Percentiles rank a stretch among this genome's conserved stretches.
Conservation (phyloP, 2,329 filamentous ascomycete genomes). For the Penicillium sp. region DNA sequence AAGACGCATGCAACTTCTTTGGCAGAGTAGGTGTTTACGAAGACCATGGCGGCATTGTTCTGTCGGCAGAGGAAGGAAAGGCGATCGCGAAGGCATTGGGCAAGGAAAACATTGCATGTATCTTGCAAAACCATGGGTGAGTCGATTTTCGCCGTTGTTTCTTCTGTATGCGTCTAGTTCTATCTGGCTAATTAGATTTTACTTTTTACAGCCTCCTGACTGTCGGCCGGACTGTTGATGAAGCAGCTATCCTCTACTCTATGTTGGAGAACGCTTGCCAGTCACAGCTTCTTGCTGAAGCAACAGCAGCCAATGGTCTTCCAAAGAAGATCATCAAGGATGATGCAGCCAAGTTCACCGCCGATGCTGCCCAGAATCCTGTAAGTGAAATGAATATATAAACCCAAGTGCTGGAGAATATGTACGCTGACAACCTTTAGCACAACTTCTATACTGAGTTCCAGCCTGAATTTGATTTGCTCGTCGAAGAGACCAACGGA, state of each 20-base stretch:
- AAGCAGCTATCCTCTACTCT: slow-evolving; percentile 40
- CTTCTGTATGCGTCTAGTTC: slow-evolving; percentile 13
- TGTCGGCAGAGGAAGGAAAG: slow-evolving; percentile 41
- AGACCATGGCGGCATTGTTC: slow-evolving; percentile 42
- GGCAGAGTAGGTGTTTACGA: slow-evolving; percentile 40
- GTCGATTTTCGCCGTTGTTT: not conserved
- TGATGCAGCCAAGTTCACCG: slow-evolving; percentile 37
- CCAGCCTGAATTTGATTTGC: slow-evolving; percentile 39
- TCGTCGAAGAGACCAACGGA: slow-evolving; percentile 40
- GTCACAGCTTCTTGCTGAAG: slow-evolving; percentile 43
- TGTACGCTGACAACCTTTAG: slow-evolving; percentile 22
- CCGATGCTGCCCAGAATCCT: slow-evolving; percentile 36
- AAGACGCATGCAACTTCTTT: slow-evolving; percentile 41
- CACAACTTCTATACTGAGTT: slow-evolving; percentile 43
- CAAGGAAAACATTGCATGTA: slow-evolving; percentile 41
- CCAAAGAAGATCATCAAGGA: slow-evolving; percentile 36
- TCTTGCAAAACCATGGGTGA: slow-evolving; percentile 44
- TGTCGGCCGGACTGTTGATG: slow-evolving; percentile 42
- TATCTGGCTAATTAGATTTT: slow-evolving; percentile 15
- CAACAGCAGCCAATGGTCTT: slow-evolving; percentile 40
- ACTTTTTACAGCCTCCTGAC: slow-evolving; percentile 35
- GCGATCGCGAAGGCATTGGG: slow-evolving; percentile 41
- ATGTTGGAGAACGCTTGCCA: slow-evolving; percentile 45
- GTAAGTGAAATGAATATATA: slow-evolving; percentile 20
- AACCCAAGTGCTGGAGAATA: not conserved